Evolutionary conservation across 1,284 basidiomycete species (phyloP).

Genomic region (Microbotryum violaceum): DNA sequence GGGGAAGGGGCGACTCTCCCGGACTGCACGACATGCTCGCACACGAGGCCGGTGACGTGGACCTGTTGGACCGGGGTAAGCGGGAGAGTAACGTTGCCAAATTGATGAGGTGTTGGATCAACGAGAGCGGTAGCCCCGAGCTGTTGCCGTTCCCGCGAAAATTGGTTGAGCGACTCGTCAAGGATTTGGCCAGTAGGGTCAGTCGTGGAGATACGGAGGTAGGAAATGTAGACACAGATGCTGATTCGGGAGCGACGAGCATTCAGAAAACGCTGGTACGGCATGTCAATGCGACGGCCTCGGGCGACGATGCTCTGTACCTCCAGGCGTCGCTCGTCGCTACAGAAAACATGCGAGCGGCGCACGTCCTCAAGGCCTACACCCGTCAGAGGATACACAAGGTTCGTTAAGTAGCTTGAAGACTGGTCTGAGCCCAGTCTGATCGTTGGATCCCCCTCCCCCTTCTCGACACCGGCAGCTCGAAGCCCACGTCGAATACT

Average conservation of each 20-base stretch:
- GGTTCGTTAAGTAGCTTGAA: neutral
- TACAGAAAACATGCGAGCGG: conserved; percentile 26
- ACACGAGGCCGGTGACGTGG: neutral
- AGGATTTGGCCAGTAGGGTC: conserved; percentile 18
- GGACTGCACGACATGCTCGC: conserved; percentile 21
- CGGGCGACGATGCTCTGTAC: conserved; percentile 22
- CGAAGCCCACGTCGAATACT: conserved; percentile 27
- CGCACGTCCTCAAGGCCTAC: conserved; percentile 26
- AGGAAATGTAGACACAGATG: neutral
- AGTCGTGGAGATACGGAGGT: neutral
- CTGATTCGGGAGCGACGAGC: neutral
- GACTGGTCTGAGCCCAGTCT: neutral
- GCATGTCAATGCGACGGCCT: conserved; percentile 7
- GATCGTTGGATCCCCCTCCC: too few relatives aligned
- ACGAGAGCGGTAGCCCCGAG: conserved; percentile 28
- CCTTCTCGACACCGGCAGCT: conserved; percentile 5
- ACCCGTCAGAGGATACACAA: conserved; percentile 27
- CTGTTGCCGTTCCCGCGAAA: conserved; percentile 20
- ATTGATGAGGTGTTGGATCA: conserved; percentile 21
- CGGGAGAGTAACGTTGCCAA: conserved; percentile 11
- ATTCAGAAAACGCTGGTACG: conserved; percentile 24
- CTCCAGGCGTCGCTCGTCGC: conserved; percentile 19
- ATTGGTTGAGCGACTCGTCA: conserved; percentile 22
- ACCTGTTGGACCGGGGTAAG: neutral
- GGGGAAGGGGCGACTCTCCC: conserved; percentile 14